Evolutionary conservation across 2,329 filamentous ascomycete species (phyloP).

Genomic region (Aureobasidium sp.): DNA sequence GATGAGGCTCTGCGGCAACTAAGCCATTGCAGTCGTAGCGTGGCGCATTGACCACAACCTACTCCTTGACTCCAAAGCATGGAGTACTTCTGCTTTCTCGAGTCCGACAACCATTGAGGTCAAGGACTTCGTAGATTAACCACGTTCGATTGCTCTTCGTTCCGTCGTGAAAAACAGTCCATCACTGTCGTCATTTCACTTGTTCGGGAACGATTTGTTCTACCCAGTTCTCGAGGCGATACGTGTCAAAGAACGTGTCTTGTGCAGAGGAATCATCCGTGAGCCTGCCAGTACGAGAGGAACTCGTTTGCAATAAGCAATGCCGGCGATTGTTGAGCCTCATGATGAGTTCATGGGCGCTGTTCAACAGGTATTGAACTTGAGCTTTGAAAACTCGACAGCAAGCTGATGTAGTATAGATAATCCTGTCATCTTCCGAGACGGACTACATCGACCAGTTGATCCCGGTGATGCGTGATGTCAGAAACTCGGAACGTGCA

Average conservation of each 20-base stretch:
- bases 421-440: constrained; percentile 86
- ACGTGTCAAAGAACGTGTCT: constrained; percentile 6
- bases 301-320: constrained; percentile 16
- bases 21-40: background rate
- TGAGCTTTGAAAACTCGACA: background rate
- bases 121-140: background rate
- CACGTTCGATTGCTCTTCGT: background rate
- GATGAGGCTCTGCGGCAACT: constrained; percentile 3
- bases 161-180: background rate
- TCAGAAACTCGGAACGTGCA: constrained; percentile 66
- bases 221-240: background rate
- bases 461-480: constrained; percentile 90
- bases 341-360: constrained; percentile 43
- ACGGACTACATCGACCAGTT: constrained; percentile 92
- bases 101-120: background rate
- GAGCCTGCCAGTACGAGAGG: no score
- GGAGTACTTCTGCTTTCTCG: background rate
- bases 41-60: constrained; percentile 3
- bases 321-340: constrained; percentile 36
- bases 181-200: background rate
- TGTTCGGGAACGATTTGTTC: background rate
- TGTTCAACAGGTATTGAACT: constrained; percentile 40
- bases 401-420: constrained; percentile 46
- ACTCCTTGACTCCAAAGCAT: constrained; percentile 1
- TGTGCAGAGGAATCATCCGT: background rate